Evolutionary conservation across 164 flowering plant species (phyloP), one percentile per base, ranked within the genome.

Genomic region (Akebia trifoliata): DNA sequence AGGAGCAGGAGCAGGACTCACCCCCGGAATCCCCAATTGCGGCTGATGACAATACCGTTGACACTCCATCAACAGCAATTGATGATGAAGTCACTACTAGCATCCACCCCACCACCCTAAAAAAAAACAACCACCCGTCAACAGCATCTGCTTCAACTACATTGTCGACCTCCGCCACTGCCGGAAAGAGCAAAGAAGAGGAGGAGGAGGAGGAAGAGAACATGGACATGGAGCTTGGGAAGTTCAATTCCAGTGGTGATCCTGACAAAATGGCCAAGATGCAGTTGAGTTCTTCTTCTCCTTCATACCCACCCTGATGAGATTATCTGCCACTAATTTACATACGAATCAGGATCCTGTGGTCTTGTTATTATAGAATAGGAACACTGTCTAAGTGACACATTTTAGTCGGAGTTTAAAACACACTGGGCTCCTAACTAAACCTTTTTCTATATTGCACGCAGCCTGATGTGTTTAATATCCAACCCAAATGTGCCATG

Each of bases 161-260:
- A 15, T 53, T 31, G 4, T 22, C 69, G 2, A 45, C 60, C 8
- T 68, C 42, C 8, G 54, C 66, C 4, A 56, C 40, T 26, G 68
- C 53, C 34, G 72, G 66, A 26, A 87, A 85, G 66, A 52, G 50
- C 36, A 92, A 85, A 65, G 91, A 86, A 18, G 93, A 86, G 3
- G 98, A 92, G 8, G 98, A 89, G 26, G 98, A 89, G 38, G 97
- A 92, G 50, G 98, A 92, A 62, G 98, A 92, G 53, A 85, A 81
- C 62, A 72, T 86, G 87, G 96, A 92, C n/a, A 83, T 85, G 56
- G 93, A 89, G 74, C 81, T 92, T 29, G 74, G 78, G 29, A 88
- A 86, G 71, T 48, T 81, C 10, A 61, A 80, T 0, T 45, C 90
- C 15, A 74, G 45, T 63, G 81, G 81, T 17, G 98, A 92, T 60